Percentiles rank a stretch among this genome's conserved stretches.
Evolutionary conservation across 768 basidiomycete genomes (phyloP).

Genomic region (Pleurotus citrinopileatus): DNA sequence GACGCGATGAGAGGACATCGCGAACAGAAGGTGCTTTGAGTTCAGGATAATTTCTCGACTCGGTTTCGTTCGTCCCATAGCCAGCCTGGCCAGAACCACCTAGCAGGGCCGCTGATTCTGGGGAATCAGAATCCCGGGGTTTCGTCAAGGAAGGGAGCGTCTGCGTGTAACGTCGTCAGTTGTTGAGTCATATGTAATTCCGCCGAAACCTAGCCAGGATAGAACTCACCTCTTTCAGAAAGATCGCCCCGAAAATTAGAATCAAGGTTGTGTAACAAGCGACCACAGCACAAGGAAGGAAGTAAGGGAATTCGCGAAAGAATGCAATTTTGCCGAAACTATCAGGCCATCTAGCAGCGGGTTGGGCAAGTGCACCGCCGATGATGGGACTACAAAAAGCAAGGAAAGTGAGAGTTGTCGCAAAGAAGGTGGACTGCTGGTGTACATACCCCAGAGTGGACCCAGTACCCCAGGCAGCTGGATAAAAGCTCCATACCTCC

Average conservation of each 20-base stretch:
- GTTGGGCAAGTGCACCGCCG: slow-evolving; percentile 47
- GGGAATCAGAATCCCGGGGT: not conserved
- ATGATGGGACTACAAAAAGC: slow-evolving; percentile 35
- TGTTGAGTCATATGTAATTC: not conserved
- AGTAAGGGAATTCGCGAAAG: slow-evolving; percentile 43
- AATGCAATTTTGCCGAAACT: slow-evolving; percentile 41
- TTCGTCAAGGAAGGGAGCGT: not conserved
- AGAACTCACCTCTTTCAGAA: slow-evolving; percentile 7
- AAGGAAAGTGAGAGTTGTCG: no score
- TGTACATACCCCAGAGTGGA: slow-evolving; percentile 3
- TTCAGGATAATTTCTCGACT: not conserved
- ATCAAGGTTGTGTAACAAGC: slow-evolving; percentile 37
- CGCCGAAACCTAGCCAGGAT: no score
- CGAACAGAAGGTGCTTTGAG: slow-evolving; percentile 3
- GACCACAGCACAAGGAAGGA: slow-evolving; percentile 50
- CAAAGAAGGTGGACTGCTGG: not conserved
- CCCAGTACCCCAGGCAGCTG: slow-evolving; percentile 6
- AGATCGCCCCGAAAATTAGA: not conserved
- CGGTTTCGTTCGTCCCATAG: no score
- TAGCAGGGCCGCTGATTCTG: not conserved
- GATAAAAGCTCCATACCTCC: slow-evolving; percentile 2
- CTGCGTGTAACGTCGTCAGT: no score
- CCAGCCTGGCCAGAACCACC: not conserved
- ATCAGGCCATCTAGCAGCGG: slow-evolving; percentile 43
- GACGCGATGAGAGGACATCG: not conserved